These are phyloP conservation scores for Cladobotryum protrusum DNA, from an alignment of 2,329 filamentous ascomycete genomes.

Conservation along the genomic window DNA sequence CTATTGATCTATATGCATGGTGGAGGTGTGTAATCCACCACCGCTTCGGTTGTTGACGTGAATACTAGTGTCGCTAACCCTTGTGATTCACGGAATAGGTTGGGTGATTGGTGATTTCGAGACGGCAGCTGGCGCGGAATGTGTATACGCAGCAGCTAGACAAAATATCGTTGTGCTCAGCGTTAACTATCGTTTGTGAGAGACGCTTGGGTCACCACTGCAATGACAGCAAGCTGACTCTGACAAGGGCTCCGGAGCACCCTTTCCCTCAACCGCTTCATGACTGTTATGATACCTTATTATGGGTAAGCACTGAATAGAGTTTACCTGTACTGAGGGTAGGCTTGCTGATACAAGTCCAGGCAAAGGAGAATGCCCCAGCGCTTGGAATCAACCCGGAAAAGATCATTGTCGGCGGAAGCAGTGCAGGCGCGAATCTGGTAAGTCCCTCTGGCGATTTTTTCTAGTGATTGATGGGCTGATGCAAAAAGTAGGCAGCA, in stretches of 20 bases:
- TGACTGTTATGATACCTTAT: not conserved
- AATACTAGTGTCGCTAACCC: too few species aligned
- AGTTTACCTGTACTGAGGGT: too few species aligned
- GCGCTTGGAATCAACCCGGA: constrained; percentile 26
- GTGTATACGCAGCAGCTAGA: not conserved
- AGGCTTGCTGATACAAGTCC: too few species aligned
- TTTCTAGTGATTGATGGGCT: too few species aligned
- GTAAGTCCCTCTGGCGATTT: constrained; percentile 17
- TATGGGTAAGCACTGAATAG: not conserved
- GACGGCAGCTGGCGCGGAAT: not conserved
- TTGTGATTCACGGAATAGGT: too few species aligned
- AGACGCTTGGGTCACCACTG: not conserved
- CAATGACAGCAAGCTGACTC: not conserved
- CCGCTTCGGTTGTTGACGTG: too few species aligned
- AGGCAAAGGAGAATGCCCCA: not conserved
- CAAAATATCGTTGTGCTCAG: not conserved
- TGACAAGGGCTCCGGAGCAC: not conserved
- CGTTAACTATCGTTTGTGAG: not conserved
- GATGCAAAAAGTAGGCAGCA: not conserved
- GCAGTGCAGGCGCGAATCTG: constrained; percentile 30
- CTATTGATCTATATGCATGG: not conserved
- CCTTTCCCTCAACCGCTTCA: not conserved
- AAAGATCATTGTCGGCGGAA: constrained; percentile 30
- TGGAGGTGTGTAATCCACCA: not conserved
- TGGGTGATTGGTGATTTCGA: not conserved